Conservation (phyloP, 306 rosid species). For the Betula pendula region DNA sequence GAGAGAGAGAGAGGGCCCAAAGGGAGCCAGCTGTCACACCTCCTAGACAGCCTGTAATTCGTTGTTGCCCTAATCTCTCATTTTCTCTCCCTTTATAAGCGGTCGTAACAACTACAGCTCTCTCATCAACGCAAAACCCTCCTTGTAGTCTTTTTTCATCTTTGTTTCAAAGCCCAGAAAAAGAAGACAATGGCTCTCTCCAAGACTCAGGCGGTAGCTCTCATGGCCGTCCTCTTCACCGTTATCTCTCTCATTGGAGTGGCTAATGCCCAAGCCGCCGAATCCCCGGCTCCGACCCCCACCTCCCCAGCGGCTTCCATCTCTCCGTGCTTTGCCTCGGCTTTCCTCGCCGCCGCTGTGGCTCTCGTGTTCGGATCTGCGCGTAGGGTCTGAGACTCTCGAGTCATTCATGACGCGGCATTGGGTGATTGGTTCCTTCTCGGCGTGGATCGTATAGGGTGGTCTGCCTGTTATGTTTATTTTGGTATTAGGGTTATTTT, state of each 20-base stretch:
- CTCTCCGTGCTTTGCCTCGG: conserved; percentile 58
- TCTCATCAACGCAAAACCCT: background rate
- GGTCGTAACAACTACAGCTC: background rate
- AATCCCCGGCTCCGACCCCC: conserved; percentile 84
- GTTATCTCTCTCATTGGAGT: conserved; percentile 38
- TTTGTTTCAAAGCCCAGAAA: conserved; percentile 25
- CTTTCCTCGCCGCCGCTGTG: conserved; percentile 35
- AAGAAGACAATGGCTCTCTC: conserved; percentile 59
- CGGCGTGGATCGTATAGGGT: conserved; percentile 31
- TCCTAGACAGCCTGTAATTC: conserved; percentile 59
- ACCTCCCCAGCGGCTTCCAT: conserved; percentile 47
- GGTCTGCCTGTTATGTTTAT: conserved; percentile 26
- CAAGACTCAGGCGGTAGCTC: conserved; percentile 34
- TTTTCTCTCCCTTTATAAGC: conserved; percentile 40
- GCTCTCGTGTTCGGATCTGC: conserved; percentile 76
- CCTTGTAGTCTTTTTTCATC: background rate
- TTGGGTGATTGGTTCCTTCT: conserved; percentile 15
- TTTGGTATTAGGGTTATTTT: background rate
- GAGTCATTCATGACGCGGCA: background rate
- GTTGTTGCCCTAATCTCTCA: conserved; percentile 58
- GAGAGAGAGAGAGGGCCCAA: too few species aligned
- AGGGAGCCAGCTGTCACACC: conserved; percentile 49
- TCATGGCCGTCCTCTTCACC: conserved; percentile 44
- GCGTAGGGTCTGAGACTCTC: conserved; percentile 47
- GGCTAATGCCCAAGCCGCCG: conserved; percentile 50